These are phyloP conservation scores for Nemania abortiva DNA, from an alignment of 2,329 filamentous ascomycete genomes.

Conservation along the genomic window DNA sequence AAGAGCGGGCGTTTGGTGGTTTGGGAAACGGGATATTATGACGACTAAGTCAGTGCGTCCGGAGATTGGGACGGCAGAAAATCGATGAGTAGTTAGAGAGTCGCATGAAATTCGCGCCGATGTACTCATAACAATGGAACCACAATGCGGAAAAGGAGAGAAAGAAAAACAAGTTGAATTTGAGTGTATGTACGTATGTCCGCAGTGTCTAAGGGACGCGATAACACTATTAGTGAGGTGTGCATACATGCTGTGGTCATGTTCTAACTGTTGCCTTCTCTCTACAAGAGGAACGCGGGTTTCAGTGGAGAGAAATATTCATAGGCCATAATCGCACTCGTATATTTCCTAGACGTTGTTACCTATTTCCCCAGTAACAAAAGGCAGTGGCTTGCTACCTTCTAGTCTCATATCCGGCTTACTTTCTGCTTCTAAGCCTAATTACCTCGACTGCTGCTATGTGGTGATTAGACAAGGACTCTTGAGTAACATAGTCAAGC, in stretches of 20 bases:
- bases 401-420: conserved; percentile 2
- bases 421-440: conserved; percentile 5
- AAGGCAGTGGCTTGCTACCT: not conserved
- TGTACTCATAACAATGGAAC: not conserved
- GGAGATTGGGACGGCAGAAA: not conserved
- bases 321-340: not conserved
- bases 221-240: not conserved
- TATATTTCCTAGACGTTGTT: not conserved
- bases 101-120: not conserved
- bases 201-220: not conserved
- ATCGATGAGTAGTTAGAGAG: not conserved
- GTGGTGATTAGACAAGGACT: not conserved
- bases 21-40: conserved; percentile 59
- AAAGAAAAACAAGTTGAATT: not conserved
- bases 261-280: too few relatives aligned
- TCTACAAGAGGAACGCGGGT: too few relatives aligned
- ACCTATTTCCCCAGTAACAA: not conserved
- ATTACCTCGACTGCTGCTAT: not conserved
- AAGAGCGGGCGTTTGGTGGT: conserved; percentile 69
- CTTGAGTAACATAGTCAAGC: not conserved
- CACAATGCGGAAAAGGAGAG: not conserved
- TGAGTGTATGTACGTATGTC: not conserved
- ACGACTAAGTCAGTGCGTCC: conserved; percentile 31
- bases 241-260: not conserved
- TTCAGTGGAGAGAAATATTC: not conserved